Evolutionary conservation across 768 basidiomycete species (phyloP), one percentile per base, ranked within the genome.

Genomic region (Podaxis mareebaensis): DNA sequence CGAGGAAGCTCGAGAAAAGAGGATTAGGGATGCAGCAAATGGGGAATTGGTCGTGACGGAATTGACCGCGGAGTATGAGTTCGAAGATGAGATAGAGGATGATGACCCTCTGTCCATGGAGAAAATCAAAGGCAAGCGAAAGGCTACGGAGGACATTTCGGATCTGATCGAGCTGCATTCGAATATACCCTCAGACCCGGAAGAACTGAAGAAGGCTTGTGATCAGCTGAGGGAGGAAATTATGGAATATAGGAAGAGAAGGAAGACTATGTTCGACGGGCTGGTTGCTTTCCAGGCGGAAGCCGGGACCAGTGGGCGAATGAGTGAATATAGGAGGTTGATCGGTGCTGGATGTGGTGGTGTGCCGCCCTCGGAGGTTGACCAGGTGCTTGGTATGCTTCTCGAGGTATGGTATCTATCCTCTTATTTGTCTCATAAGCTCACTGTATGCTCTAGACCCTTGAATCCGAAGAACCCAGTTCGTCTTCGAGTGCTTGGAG

Each of bases 321-420:
- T 99, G 88, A 81, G 84, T 4, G 91, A 96, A 67, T 99, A 98
- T 73, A 80, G 95, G 68, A 81, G 89, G 65, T 75, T 99, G 57
- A 95, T 99, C 69, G 90, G 91, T 36, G 89, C 93, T 15, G 95
- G 93, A 0, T 96, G 93, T 76, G 94, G 94, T 24, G 91, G 93
- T 0, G 84, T 95, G 33, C 85, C 90, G 2, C 86, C 91, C 1
- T 80, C 86, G n/a, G 95, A 98, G 65, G 91, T 98, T 40, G 96
- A 98, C 69, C 85, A 85, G 64, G 89, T 95, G 4, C 80, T 97
- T 64, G 87, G 86, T 26, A 90, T 92, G 82, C 76, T 99, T 46
- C 81, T 95, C 17, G 93, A 96, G 85, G 92, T 91, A 66, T 57
- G 83, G 70, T 46, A 20, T 17, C 24, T 53, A 24, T 11, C 22